phyloP scores from a whole-genome alignment of 2,329 filamentous ascomycete genomes.

The Penicillium sp. region DNA sequence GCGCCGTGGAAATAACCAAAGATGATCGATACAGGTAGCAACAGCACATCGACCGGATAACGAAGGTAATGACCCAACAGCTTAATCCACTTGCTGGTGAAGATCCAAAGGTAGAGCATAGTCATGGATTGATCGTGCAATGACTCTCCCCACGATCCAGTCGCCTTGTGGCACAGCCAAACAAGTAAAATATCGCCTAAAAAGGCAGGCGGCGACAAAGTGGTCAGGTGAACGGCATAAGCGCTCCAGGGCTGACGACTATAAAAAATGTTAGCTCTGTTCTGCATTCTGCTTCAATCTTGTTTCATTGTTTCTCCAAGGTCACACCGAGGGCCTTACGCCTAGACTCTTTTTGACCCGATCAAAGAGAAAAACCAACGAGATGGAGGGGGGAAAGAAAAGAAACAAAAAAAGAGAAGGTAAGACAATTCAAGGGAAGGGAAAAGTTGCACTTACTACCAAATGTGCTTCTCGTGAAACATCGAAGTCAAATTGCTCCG shows the following conservation, averaged over 20 bases:
- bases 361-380: neutral
- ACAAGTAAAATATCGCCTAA: conserved; percentile 72
- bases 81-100: conserved; percentile 89
- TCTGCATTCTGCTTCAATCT: neutral
- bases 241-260: conserved; percentile 92
- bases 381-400: neutral
- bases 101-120: conserved; percentile 69
- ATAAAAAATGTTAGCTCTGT: conserved; percentile 26
- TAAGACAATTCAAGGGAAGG: neutral
- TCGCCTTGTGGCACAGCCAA: conserved; percentile 66
- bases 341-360: neutral
- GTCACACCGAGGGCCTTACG: neutral
- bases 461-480: conserved; percentile 76
- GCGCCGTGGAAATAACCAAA: conserved; percentile 92
- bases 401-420: neutral
- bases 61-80: conserved; percentile 80
- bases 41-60: conserved; percentile 75
- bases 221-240: conserved; percentile 89
- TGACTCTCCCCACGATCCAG: conserved; percentile 56
- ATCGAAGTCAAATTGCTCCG: conserved; percentile 92
- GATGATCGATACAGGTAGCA: conserved; percentile 77
- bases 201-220: conserved; percentile 84
- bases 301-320: neutral
- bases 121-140: conserved; percentile 57
- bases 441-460: conserved; percentile 64